Conservation (phyloP, 2,329 filamentous ascomycete species). For the Colletotrichum tamarilloi region DNA sequence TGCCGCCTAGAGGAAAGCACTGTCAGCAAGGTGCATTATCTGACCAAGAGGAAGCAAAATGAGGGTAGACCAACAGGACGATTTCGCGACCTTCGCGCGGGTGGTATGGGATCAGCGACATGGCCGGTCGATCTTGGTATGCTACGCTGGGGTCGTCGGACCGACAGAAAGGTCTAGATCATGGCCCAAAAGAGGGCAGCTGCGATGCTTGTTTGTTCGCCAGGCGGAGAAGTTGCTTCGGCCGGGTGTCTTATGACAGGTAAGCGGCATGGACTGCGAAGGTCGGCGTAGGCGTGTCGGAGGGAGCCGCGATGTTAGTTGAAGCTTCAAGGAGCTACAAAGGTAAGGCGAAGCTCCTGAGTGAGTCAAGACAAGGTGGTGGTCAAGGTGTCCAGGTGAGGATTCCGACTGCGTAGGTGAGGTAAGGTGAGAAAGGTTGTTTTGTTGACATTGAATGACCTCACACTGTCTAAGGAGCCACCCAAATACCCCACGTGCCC, state of each 20-base stretch:
- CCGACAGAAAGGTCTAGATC: not conserved
- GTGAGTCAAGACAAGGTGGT: not conserved
- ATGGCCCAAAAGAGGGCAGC: not conserved
- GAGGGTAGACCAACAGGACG: conserved; percentile 73
- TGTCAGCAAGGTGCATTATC: not conserved
- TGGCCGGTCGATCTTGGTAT: conserved; percentile 34
- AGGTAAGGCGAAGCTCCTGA: not conserved
- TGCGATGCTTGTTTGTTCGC: not conserved
- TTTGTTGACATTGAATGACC: conserved; percentile 22
- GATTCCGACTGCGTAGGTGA: too few relatives aligned
- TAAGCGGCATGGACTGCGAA: not conserved
- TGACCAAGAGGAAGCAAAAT: not conserved
- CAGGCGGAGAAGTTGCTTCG: not conserved
- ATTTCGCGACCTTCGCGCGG: conserved; percentile 80
- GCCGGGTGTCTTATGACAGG: not conserved
- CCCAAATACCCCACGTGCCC: conserved; percentile 9
- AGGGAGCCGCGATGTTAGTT: too few relatives aligned
- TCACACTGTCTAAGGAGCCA: conserved; percentile 22
- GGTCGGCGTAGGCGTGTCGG: too few relatives aligned
- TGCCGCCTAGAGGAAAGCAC: conserved; percentile 74
- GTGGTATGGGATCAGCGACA: conserved; percentile 82
- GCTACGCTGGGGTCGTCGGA: conserved; percentile 21
- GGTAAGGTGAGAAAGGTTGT: not conserved
- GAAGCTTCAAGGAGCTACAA: not conserved
- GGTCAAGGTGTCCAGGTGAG: not conserved